A percentile compares a stretch with the other conserved stretches of the same genome.
Conservation (phyloP, 2,329 filamentous ascomycete species). For the Niveomyces coronatus region DNA sequence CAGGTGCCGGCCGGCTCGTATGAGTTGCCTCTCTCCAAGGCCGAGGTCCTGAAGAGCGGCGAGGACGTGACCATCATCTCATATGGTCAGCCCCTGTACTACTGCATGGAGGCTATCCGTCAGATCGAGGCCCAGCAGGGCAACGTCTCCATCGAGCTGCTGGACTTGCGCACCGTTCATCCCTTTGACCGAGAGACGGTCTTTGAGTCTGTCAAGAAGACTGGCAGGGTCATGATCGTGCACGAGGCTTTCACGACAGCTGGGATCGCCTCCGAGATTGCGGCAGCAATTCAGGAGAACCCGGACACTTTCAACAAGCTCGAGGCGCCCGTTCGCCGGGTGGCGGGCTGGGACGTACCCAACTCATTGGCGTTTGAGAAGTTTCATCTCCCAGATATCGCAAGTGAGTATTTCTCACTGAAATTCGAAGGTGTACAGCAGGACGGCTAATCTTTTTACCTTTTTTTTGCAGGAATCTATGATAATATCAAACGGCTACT, state of each 20-base stretch:
- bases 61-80: constrained; percentile 75
- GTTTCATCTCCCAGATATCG: constrained; percentile 75
- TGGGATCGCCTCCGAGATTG: constrained; percentile 80
- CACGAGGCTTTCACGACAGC: constrained; percentile 90
- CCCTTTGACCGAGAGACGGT: constrained; percentile 83
- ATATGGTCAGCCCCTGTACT: constrained; percentile 84
- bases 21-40: constrained; percentile 74
- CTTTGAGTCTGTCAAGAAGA: constrained; percentile 75
- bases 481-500: constrained; percentile 58
- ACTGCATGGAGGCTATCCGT: constrained; percentile 66
- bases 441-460: background rate
- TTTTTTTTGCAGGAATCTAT: constrained; percentile 47
- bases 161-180: constrained; percentile 80
- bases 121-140: constrained; percentile 67
- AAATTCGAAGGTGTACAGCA: background rate
- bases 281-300: constrained; percentile 77
- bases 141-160: constrained; percentile 63
- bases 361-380: constrained; percentile 69
- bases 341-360: constrained; percentile 86
- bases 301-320: constrained; percentile 64
- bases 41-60: constrained; percentile 72
- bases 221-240: constrained; percentile 75
- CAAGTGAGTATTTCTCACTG: constrained; percentile 48
- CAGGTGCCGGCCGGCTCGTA: constrained; percentile 77
- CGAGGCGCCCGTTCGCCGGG: constrained; percentile 74